phyloP scores from a whole-genome alignment of 2,329 filamentous ascomycete genomes.

The Phialophora verrucosa region DNA sequence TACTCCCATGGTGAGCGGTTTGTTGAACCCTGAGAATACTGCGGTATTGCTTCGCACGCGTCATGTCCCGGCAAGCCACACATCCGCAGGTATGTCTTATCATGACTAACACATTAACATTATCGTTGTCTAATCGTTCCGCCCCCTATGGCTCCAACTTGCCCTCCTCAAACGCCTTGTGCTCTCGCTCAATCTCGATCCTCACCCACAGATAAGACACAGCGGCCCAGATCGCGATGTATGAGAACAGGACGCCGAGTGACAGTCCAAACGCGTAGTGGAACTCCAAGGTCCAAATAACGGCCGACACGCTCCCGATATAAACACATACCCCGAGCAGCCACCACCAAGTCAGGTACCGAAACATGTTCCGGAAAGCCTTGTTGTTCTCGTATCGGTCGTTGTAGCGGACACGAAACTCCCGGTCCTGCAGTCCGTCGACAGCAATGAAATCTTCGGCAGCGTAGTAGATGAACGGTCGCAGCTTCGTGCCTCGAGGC shows the following conservation, averaged over 20 bases:
- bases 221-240: slow-evolving; percentile 28
- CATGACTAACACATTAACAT: not conserved
- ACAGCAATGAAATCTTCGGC: slow-evolving; percentile 33
- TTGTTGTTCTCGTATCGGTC: slow-evolving; percentile 28
- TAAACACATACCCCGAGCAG: slow-evolving; percentile 25
- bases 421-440: slow-evolving; percentile 30
- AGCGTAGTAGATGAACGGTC: slow-evolving; percentile 34
- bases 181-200: slow-evolving; percentile 31
- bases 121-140: not conserved
- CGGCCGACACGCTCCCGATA: slow-evolving; percentile 29
- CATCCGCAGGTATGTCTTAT: not conserved
- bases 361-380: slow-evolving; percentile 27
- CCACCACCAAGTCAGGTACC: slow-evolving; percentile 30
- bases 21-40: not conserved
- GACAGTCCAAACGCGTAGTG: slow-evolving; percentile 30
- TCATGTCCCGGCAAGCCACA: not conserved
- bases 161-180: slow-evolving; percentile 22
- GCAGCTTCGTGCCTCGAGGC: slow-evolving; percentile 25
- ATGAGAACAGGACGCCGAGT: slow-evolving; percentile 28
- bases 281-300: slow-evolving; percentile 30
- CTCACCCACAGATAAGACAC: slow-evolving; percentile 33
- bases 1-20: too few relatives aligned
- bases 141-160: slow-evolving; percentile 3
- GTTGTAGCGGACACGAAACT: slow-evolving; percentile 30
- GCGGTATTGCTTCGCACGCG: not conserved